phyloP scores from a whole-genome alignment of 306 rosid species.

The Gillenia trifoliata region DNA sequence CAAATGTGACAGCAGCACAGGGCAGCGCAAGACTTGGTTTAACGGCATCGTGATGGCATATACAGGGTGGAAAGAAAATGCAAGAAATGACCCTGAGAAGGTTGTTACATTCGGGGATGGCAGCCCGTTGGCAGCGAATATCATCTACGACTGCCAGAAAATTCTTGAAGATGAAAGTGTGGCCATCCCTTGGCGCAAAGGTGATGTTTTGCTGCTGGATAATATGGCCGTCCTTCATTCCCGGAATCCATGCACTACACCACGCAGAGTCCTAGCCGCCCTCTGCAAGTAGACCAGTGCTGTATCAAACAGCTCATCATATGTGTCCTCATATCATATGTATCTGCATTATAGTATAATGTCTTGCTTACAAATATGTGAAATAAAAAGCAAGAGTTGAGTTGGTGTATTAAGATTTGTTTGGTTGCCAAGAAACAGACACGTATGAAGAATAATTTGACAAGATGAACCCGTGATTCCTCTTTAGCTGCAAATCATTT shows the following conservation, averaged over 20 bases:
- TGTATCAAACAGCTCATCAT: neutral
- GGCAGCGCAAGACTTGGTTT: conserved; percentile 76
- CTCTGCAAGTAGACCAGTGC: conserved; percentile 31
- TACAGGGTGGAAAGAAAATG: conserved; percentile 49
- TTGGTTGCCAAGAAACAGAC: neutral
- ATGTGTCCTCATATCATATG: neutral
- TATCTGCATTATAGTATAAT: neutral
- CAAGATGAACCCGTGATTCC: too few relatives aligned
- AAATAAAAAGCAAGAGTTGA: conserved; percentile 13
- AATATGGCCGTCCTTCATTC: conserved; percentile 86
- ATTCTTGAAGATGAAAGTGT: conserved; percentile 73
- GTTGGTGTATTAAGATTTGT: conserved; percentile 1
- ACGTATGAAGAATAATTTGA: too few relatives aligned
- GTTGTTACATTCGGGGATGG: conserved; percentile 85
- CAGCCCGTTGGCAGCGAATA: conserved; percentile 51
- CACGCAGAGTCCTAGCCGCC: conserved; percentile 63
- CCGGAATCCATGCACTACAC: conserved; percentile 58
- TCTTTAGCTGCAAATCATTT: too few relatives aligned
- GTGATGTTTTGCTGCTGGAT: conserved; percentile 70
- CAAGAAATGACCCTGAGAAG: conserved; percentile 57
- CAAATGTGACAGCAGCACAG: conserved; percentile 45
- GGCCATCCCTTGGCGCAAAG: conserved; percentile 61
- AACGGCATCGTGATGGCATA: conserved; percentile 90
- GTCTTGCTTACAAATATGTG: neutral
- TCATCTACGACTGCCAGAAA: conserved; percentile 55